Evolutionary conservation across 23 red algal species (phyloP).

Genomic region (Gracilaria vermiculophylla): DNA sequence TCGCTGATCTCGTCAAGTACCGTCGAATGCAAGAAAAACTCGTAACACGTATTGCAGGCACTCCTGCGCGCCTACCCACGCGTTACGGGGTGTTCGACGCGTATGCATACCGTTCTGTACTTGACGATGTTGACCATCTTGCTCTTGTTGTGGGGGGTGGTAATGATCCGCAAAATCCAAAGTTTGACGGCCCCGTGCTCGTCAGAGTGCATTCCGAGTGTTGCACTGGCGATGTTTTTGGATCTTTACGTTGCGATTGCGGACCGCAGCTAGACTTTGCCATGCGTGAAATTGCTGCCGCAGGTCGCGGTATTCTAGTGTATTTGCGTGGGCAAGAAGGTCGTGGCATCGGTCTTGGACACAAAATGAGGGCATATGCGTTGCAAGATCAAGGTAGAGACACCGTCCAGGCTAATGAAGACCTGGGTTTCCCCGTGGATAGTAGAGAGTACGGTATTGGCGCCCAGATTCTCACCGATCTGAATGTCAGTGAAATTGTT

Average conservation of each 20-base stretch:
- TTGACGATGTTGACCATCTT: slow-evolving; percentile 92
- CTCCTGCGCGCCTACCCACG: slow-evolving; percentile 84
- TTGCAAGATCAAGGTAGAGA: slow-evolving; percentile 93
- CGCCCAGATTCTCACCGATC: slow-evolving; percentile 94
- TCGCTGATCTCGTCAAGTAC: slow-evolving; percentile 93
- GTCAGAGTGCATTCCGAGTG: slow-evolving; percentile 97
- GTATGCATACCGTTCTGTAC: slow-evolving; percentile 74
- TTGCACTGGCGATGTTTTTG: slow-evolving; percentile 98
- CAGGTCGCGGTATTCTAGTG: slow-evolving; percentile 83
- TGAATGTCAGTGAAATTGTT: slow-evolving; percentile 83
- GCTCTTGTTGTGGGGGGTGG: slow-evolving; percentile 83
- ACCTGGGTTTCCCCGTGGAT: slow-evolving; percentile 94
- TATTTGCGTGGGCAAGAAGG: slow-evolving; percentile 98
- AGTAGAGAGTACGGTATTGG: slow-evolving; percentile 98
- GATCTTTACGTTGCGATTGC: slow-evolving; percentile 95
- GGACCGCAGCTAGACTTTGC: slow-evolving; percentile 94
- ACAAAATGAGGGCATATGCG: slow-evolving; percentile 97
- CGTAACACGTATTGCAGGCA: slow-evolving; percentile 57
- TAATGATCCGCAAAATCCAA: slow-evolving; percentile 5
- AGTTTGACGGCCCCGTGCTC: slow-evolving; percentile 84
- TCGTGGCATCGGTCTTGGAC: slow-evolving; percentile 92
- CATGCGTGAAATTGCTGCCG: slow-evolving; percentile 71
- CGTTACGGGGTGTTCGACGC: slow-evolving; percentile 83
- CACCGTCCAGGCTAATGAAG: slow-evolving; percentile 95
- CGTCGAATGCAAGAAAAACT: slow-evolving; percentile 88